Base-by-base conservation (phyloP, 1,284 basidiomycete genomes). In the Cutaneotrichosporon sp. region DNA sequence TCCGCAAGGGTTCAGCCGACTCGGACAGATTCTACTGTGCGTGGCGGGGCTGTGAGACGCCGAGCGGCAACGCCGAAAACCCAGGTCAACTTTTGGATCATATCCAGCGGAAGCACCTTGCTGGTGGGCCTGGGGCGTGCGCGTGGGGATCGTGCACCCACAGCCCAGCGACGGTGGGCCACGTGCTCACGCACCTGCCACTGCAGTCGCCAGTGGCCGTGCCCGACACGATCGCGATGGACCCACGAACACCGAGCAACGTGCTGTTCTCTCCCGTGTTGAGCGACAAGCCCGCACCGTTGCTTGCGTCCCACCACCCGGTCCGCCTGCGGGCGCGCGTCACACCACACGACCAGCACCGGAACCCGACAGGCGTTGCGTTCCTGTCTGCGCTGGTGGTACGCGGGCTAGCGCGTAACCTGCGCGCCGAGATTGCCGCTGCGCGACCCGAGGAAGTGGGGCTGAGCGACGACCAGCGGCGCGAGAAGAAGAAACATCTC, bases 171-270 rank as follows among this genome's bases (percentile, higher is more conserved):
- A 64, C 63, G n/a, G 33, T 59, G 15, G 54, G 66, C 5, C 72
- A 74, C 43, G 55, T 74, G 17, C 55, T 69, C 39, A 74, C 70
- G 2, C 72, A 74, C 51, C 51, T 72, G 12, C 72, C 72, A 1
- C 47, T 63, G 3, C 42, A 40, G 17, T 14, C 12, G 13, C 43
- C 55, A 1, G 48, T 46, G 4, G 18, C 23, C 3, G 57, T 61
- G 14, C 58, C 63, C 14, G 58, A 65, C 12, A 46, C 49, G 20
- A 36, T 63, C 21, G 18, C 58, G 0, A 47, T 63, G n/a, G 48
- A 56, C 49, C 50, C 59, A 4, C 41, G 52, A 35, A 36, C 54
- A 1, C 43, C 57, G 1, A 33, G 33, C 30, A 52, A 51, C 46
- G 22, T 55, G n/a, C 49, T 59, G 14, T 47, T 48, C 17, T 46